Base-by-base conservation (phyloP, 2,329 filamentous ascomycete species). In the Diplodia seriata region DNA sequence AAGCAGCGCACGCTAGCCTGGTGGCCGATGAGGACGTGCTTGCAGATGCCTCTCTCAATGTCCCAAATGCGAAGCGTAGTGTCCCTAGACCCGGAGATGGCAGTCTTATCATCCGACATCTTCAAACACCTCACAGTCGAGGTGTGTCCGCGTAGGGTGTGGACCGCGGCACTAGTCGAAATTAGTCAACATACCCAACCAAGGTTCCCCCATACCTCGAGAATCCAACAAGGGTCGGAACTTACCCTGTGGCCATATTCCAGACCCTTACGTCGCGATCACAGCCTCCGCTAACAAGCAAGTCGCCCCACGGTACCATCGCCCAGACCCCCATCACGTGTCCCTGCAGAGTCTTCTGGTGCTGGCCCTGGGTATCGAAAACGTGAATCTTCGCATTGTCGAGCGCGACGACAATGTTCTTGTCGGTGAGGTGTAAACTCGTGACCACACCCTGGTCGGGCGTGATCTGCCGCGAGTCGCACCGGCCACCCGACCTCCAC, bases 291-390 rank as follows among this genome's bases (percentile, higher is more conserved):
- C 93, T 97, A 69, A 99, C 95, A 70, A 99, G 85, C 65, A 92
- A 91, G 77, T 99, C 94, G 69, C 92, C 94, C 92, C 94, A 97
- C 7, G 95, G 95, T 29, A 99, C 93, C 94, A 99, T 98, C 59
- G 95, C 95, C 95, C 95, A 99, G 23, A 99, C 95, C 50, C 95
- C 95, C 95, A 99, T 99, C 54, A 98, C 92, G 81, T 99, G 95
- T 12, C 95, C 95, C 76, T 95, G 91, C 33, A 99, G 82, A 2
- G 93, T 97, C 77, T 93, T 92, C 73, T 97, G 89, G 71, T 93
- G 89, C 73, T 93, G 90, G 40, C 95, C 95, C 72, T 95, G 89
- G 0, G 93, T 94, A 77, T 98, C 92, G 76, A 98, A 99, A 31
- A 99, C 94, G 79, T 99, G 95, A 55, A 99, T 99, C 83, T 96